phyloP scores from a whole-genome alignment of 768 basidiomycete species.

The Cubamyces lactineus region DNA sequence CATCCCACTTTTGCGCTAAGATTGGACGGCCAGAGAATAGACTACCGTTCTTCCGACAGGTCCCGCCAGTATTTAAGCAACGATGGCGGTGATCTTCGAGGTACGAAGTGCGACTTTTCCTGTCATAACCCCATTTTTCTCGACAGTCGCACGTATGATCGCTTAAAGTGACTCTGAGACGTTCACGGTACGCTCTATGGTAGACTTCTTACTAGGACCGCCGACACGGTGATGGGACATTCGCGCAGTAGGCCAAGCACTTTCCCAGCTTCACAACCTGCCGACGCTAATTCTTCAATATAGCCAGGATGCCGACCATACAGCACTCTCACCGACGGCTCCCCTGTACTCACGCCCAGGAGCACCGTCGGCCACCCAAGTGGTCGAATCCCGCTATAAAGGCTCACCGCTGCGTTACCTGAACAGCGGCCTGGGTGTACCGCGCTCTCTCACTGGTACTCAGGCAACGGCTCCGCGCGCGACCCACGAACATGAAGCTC shows the following conservation, averaged over 20 bases:
- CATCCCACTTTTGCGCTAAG: too few species aligned
- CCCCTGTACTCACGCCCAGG: slow-evolving; percentile 1
- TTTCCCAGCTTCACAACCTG: slow-evolving; percentile 2
- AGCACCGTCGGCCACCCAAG: slow-evolving; percentile 4
- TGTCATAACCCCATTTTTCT: not conserved
- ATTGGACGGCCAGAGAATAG: too few species aligned
- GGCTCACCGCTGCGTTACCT: slow-evolving; percentile 2
- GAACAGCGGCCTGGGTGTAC: slow-evolving; percentile 7
- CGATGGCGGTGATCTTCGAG: not conserved
- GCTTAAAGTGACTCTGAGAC: not conserved
- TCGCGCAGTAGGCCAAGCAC: not conserved
- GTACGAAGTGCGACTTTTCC: not conserved
- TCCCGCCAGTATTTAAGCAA: not conserved
- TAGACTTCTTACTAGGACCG: not conserved
- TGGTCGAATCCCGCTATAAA: slow-evolving; percentile 6
- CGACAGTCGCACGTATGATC: not conserved
- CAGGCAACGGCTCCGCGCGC: not conserved
- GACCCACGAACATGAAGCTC: slow-evolving; percentile 10
- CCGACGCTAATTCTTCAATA: not conserved
- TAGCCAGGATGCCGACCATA: slow-evolving; percentile 11
- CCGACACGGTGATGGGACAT: slow-evolving; percentile 14
- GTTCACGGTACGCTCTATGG: not conserved
- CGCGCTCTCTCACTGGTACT: not conserved
- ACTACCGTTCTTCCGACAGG: too few species aligned
- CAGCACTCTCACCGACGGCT: slow-evolving; percentile 10